phyloP scores from a whole-genome alignment of 176 grass and related monocot genomes.

The Rhipidocladum racemiflorum region DNA sequence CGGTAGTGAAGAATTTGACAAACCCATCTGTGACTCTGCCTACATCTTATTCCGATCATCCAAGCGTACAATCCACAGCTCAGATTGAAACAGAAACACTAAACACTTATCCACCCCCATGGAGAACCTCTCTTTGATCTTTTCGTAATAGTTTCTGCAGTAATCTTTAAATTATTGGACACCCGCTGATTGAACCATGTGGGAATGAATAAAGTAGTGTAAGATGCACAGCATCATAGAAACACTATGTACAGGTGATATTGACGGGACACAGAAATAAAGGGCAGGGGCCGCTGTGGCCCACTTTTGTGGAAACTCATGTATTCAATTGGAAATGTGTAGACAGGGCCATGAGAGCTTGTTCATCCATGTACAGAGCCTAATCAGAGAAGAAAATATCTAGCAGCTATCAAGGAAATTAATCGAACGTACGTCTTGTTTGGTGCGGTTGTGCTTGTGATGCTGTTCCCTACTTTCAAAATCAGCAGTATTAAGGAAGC shows the following conservation, averaged over 20 bases:
- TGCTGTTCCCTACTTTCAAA: neutral
- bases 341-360: neutral
- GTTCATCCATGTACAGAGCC: constrained; percentile 4
- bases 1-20: neutral
- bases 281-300: neutral
- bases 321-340: neutral
- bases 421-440: neutral
- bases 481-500: neutral
- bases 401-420: neutral
- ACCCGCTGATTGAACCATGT: neutral
- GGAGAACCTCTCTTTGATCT: neutral
- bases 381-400: constrained; percentile 14
- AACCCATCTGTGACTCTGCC: neutral
- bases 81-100: neutral
- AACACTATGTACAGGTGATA: neutral
- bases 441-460: neutral
- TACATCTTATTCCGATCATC: neutral
- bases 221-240: neutral
- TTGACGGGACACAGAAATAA: neutral
- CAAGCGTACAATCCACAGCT: neutral
- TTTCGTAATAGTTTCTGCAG: neutral
- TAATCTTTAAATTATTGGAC: neutral
- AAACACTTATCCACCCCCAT: neutral
- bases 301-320: neutral
- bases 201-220: neutral